Percentiles rank a stretch among this genome's conserved stretches.
phyloP scores from a whole-genome alignment of 108 stramenopile species.

The Cyclotella sp. region DNA sequence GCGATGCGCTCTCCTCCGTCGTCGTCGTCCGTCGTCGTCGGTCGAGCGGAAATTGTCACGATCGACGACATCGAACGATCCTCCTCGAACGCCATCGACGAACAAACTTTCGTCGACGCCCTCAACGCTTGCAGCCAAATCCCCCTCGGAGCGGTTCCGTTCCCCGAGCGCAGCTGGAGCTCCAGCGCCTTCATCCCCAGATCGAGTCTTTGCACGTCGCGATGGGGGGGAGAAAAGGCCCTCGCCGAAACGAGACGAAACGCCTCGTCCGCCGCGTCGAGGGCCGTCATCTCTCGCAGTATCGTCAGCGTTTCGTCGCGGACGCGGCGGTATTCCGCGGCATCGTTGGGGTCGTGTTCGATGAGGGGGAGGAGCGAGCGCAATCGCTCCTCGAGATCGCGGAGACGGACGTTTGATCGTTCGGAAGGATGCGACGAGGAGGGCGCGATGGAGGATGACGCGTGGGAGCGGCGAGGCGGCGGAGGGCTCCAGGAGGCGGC shows the following conservation, averaged over 20 bases:
- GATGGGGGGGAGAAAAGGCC: constrained; percentile 59
- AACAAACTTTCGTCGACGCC: constrained; percentile 29
- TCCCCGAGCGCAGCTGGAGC: constrained; percentile 49
- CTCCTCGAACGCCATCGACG: not conserved
- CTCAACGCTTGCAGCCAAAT: constrained; percentile 60
- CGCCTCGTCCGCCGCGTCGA: constrained; percentile 60
- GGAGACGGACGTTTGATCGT: too few relatives aligned
- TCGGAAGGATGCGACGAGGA: too few relatives aligned
- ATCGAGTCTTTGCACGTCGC: constrained; percentile 32
- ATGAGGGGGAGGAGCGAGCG: too few relatives aligned
- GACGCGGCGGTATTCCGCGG: too few relatives aligned
- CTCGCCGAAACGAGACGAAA: constrained; percentile 51
- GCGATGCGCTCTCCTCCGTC: constrained; percentile 10
- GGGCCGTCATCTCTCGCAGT: not conserved
- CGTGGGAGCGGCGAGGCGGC: too few relatives aligned
- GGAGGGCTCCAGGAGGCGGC: too few relatives aligned
- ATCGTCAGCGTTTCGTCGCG: too few relatives aligned
- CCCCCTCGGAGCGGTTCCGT: constrained; percentile 39
- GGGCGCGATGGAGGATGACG: too few relatives aligned
- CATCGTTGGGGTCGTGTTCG: too few relatives aligned
- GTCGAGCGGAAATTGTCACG: not conserved
- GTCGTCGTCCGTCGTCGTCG: constrained; percentile 1
- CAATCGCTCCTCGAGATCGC: too few relatives aligned
- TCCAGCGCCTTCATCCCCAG: constrained; percentile 61
- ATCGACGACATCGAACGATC: not conserved